Base-by-base conservation (phyloP, 441 rosid species). In the Aquilaria agallochum region DNA sequence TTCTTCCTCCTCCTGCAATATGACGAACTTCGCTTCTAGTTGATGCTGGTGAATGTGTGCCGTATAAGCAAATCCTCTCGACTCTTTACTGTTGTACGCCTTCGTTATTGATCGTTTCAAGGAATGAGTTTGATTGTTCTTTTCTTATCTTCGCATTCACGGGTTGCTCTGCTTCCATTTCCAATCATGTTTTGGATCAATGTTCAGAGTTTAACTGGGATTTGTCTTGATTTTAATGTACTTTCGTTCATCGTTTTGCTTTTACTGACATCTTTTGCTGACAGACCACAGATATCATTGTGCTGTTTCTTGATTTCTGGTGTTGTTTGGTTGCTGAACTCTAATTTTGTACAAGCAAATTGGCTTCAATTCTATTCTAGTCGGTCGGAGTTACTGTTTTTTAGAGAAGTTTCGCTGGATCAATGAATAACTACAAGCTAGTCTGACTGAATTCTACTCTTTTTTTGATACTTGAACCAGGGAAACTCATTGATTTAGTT, bases 31-130 rank as follows among this genome's bases (percentile, higher is more conserved):
- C 69, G 72, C 76, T 75, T 78, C 59, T 50, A 61, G 55, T 64
- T 27, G 73, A 72, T 75, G 74, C 70, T 31, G 73, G 70, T 67
- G 80, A 76, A 74, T 79, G 70, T 74, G 76, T 80, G 69, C 63
- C 74, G 65, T 77, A 78, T 50, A 79, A 77, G 83, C 73, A 66
- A 62, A 50, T 70, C 53, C 56, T 49, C 55, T 53, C 10, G 30
- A 8, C 60, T 65, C 56, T 53, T 11, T 30, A 8, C 58, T 65
- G 53, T 57, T 48, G 30, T 60, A 14, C 9, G 15, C 56, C 58
- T 13, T 42, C 31, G 54, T 53, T 46, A 27, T 57, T 44, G 65
- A 59, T 73, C 55, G 64, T 52, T 32, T 63, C 30, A 72, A 56
- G 51, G 64, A 65, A 58, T 53, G 65, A 11, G 59, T 58, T 63